A percentile compares a stretch with the other conserved stretches of the same genome.
phyloP scores from a whole-genome alignment of 208 protist species.

The Leishmania lainsoni region DNA sequence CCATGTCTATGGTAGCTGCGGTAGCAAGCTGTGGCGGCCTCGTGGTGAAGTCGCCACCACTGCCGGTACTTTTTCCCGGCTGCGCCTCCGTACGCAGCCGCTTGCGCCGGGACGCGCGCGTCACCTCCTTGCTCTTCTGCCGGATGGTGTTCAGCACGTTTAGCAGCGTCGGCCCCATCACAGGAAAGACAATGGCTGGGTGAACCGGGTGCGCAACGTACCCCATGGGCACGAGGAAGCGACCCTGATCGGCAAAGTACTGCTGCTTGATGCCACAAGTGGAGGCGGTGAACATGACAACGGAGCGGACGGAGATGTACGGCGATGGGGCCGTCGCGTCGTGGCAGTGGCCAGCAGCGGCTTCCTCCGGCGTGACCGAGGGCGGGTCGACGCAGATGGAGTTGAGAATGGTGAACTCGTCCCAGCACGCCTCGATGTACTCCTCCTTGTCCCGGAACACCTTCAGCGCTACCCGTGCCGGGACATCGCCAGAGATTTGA shows the following conservation, averaged over 20 bases:
- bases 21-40: not conserved
- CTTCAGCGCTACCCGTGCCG: slow-evolving; percentile 63
- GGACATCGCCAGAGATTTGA: slow-evolving; percentile 24
- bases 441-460: slow-evolving; percentile 73
- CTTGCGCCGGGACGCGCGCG: slow-evolving; percentile 26
- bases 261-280: slow-evolving; percentile 37
- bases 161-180: slow-evolving; percentile 72
- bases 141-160: slow-evolving; percentile 57
- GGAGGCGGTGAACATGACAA: slow-evolving; percentile 43
- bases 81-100: slow-evolving; percentile 23
- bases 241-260: slow-evolving; percentile 51
- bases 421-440: slow-evolving; percentile 76
- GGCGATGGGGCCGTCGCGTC: slow-evolving; percentile 11
- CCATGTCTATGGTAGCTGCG: not conserved
- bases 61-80: not conserved
- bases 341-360: slow-evolving; percentile 14
- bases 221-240: slow-evolving; percentile 60
- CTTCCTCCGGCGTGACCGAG: slow-evolving; percentile 13
- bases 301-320: slow-evolving; percentile 34
- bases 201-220: slow-evolving; percentile 76
- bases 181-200: slow-evolving; percentile 73
- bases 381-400: slow-evolving; percentile 28
- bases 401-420: slow-evolving; percentile 67
- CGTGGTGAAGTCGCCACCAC: not conserved
- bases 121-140: slow-evolving; percentile 38